These are phyloP conservation scores for Cadophora gregata DNA, from an alignment of 2,329 filamentous ascomycete genomes.

Conservation along the genomic window DNA sequence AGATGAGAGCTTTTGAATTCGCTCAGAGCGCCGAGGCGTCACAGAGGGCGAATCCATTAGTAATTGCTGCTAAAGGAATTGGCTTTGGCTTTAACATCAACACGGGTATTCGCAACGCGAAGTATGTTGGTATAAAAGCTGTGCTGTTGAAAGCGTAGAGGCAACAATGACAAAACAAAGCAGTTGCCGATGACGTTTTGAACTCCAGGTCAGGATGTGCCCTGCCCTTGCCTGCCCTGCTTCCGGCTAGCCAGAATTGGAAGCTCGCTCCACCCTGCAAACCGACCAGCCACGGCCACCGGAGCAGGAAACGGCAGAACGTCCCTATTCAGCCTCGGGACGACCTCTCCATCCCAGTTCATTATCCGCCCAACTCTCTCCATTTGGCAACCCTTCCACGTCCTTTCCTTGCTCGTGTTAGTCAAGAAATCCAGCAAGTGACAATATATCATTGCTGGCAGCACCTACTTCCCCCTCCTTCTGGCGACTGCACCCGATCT, in stretches of 20 bases:
- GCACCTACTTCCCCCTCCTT: background rate
- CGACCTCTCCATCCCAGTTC: background rate
- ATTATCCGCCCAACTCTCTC: background rate
- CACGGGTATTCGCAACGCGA: background rate
- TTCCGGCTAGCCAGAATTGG: too few relatives aligned
- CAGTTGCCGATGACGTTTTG: background rate
- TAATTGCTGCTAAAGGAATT: conserved; percentile 38
- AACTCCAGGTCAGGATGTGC: too few relatives aligned
- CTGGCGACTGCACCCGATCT: background rate
- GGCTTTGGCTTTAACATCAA: background rate
- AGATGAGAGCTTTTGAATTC: conserved; percentile 37
- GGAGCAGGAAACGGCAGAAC: background rate
- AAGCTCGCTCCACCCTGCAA: too few relatives aligned
- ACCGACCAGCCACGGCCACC: too few relatives aligned
- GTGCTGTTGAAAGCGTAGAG: conserved; percentile 22
- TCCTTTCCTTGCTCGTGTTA: too few relatives aligned
- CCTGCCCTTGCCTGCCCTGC: too few relatives aligned
- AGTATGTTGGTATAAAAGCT: conserved; percentile 31
- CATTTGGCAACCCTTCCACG: background rate
- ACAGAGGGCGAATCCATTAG: conserved; percentile 40
- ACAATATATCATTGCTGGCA: too few relatives aligned
- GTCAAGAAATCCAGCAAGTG: too few relatives aligned
- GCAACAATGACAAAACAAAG: too few relatives aligned
- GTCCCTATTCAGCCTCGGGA: background rate
- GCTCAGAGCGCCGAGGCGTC: conserved; percentile 40